phyloP scores from a whole-genome alignment of 2,329 filamentous ascomycete genomes.

The Geoglossum cookeanum region DNA sequence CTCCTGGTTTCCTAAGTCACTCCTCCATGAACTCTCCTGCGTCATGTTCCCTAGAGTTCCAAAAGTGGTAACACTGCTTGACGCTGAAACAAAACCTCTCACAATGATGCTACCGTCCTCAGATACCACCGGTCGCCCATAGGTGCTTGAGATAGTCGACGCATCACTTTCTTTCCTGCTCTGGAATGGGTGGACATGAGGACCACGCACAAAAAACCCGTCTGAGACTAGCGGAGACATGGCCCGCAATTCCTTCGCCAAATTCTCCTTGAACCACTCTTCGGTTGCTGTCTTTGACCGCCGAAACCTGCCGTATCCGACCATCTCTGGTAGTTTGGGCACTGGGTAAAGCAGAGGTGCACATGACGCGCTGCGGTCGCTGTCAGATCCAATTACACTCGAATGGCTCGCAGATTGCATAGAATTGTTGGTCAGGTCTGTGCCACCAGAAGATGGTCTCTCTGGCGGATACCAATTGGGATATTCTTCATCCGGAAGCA shows the following conservation, averaged over 20 bases:
- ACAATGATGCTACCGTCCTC: conserved; percentile 1
- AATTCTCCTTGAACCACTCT: conserved; percentile 1
- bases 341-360: neutral
- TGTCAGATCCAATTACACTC: neutral
- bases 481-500: neutral
- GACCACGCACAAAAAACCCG: neutral
- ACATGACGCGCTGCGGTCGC: neutral
- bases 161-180: neutral
- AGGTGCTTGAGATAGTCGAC: neutral
- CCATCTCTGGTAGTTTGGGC: neutral
- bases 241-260: neutral
- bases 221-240: neutral
- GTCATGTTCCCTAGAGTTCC: neutral
- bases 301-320: neutral
- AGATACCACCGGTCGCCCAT: neutral
- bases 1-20: neutral
- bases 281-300: conserved; percentile 2
- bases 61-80: neutral
- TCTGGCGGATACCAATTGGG: neutral
- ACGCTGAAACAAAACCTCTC: neutral
- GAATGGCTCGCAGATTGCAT: neutral
- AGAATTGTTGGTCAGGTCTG: neutral
- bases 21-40: neutral
- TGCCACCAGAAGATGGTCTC: neutral
- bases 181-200: neutral